Base-by-base conservation (phyloP, 1,284 basidiomycete genomes). In the Cutaneotrichosporon cyanovorans region DNA sequence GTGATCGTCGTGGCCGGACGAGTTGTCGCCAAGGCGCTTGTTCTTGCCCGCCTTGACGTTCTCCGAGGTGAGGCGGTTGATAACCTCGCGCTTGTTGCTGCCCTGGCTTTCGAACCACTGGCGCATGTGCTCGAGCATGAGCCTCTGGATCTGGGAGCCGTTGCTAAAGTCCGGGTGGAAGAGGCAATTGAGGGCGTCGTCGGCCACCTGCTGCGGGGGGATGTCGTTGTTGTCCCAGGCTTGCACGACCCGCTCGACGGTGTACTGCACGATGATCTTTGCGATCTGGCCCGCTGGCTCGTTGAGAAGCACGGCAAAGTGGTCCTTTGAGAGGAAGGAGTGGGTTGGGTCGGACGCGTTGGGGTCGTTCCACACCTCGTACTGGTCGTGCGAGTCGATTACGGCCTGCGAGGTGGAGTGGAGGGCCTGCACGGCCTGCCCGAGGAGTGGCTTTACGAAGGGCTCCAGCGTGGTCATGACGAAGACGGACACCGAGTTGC, bases 141-240 rank as follows among this genome's bases (percentile, higher is more conserved):
- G 80, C 32, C 77, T 75, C 67, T 92, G 89, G 23, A 92, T 77
- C 52, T 78, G 75, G 0, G 84, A 71, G 12, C 71, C 68, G 63
- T 83, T 77, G 63, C 82, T 79, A 75, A 87, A 92, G 60, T 87
- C 84, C 8, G 87, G 88, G 65, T 92, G 87, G 78, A 91, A 87
- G 78, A 92, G 69, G 71, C 81, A 84, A 57, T 84, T 75, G 5
- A 89, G 71, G 48, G 87, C 75, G 21, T 87, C 81, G 44, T 87
- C 83, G 1, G 78, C 80, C 7, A 80, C 65, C 35, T 77, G 71
- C 49, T 78, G 74, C 5, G 81, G 77, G 59, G 83, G 80, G 38
- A 82, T 66, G 1, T 77, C 79, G 33, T 59, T 65, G 59, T 88
- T 81, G 56, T 86, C 84, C 90, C 91, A 95, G 1, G 89, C 88